These are phyloP conservation scores for Pleurotus pulmonarius DNA, from an alignment of 768 basidiomycete genomes.

Conservation along the genomic window DNA sequence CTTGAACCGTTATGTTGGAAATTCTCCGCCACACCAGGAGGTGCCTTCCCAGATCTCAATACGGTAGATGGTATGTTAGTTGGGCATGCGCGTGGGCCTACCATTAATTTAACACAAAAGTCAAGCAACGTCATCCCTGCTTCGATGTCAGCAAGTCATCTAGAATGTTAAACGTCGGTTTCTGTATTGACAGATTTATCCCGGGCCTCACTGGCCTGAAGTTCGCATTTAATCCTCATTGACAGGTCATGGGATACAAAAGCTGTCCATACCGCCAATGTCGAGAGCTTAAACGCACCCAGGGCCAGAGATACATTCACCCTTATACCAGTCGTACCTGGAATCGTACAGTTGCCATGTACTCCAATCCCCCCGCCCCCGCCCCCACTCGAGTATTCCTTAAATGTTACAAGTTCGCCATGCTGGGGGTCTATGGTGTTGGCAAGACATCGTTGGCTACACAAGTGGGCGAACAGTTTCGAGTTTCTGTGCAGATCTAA, in stretches of 20 bases:
- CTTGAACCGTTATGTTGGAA: not conserved
- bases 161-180: constrained; percentile 7
- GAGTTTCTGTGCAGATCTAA: not conserved
- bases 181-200: constrained; percentile 9
- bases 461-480: constrained; percentile 14
- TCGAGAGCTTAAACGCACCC: constrained; percentile 3
- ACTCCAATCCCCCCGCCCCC: not conserved
- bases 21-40: not conserved
- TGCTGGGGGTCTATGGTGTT: constrained; percentile 23
- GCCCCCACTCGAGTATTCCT: not conserved
- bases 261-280: not conserved
- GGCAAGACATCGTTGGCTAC: constrained; percentile 26
- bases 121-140: constrained; percentile 3
- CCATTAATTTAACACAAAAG: not conserved
- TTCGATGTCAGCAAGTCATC: constrained; percentile 8
- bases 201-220: constrained; percentile 1
- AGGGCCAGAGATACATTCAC: not conserved
- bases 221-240: constrained; percentile 5
- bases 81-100: not conserved
- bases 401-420: constrained; percentile 20
- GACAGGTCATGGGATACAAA: constrained; percentile 6
- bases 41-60: not conserved
- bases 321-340: not conserved
- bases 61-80: not conserved
- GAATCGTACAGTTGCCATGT: not conserved